These are phyloP conservation scores for Tolypocladium capitatum DNA, from an alignment of 2,329 filamentous ascomycete species.

Conservation along the genomic window DNA sequence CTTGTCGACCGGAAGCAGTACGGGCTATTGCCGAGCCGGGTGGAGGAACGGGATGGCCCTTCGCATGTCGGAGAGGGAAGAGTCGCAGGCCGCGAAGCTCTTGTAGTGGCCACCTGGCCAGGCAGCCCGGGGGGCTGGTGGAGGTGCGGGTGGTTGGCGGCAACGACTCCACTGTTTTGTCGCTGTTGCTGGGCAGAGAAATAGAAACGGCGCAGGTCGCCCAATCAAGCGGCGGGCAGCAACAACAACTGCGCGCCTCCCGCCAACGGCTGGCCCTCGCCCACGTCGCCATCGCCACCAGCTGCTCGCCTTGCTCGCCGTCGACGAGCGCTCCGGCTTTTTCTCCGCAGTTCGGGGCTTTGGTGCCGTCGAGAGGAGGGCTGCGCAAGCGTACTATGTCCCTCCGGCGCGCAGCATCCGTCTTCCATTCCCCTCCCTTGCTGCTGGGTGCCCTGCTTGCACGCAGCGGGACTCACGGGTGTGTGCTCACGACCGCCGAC, in stretches of 20 bases:
- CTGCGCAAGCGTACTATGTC: neutral
- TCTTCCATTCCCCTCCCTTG: neutral
- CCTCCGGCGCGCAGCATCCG: neutral
- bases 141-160: neutral
- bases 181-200: constrained; percentile 8
- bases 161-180: constrained; percentile 1
- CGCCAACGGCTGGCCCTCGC: neutral
- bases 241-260: constrained; percentile 6
- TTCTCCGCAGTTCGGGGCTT: neutral
- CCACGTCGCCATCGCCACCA: neutral
- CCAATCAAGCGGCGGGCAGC: constrained; percentile 7
- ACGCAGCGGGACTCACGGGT: neutral
- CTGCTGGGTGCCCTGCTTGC: neutral
- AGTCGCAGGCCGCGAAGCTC: neutral
- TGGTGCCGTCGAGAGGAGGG: neutral
- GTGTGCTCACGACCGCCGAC: neutral
- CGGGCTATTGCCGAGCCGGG: neutral
- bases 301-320: neutral
- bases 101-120: neutral
- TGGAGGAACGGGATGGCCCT: too few species aligned
- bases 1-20: neutral
- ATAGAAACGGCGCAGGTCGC: neutral
- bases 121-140: neutral
- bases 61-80: too few species aligned
- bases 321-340: neutral